Percentiles rank a stretch among this genome's conserved stretches.
Evolutionary conservation across 306 rosid genomes (phyloP).

Genomic region (Canavalia ensiformis): DNA sequence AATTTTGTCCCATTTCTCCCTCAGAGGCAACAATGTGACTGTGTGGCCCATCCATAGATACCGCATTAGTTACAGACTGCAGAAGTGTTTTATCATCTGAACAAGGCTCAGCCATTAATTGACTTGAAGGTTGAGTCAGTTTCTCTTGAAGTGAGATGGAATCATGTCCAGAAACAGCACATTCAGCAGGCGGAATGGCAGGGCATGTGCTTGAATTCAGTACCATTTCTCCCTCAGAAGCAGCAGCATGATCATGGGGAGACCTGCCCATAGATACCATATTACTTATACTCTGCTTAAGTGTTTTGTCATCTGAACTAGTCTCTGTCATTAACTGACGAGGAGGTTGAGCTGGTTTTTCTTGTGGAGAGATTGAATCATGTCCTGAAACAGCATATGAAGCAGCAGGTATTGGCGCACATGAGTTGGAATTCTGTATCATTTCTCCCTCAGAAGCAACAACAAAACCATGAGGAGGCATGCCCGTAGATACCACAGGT

Average conservation of each 20-base stretch:
- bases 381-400: slow-evolving; percentile 42
- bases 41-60: slow-evolving; percentile 51
- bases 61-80: slow-evolving; percentile 38
- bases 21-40: slow-evolving; percentile 51
- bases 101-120: slow-evolving; percentile 50
- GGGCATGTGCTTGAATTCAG: slow-evolving; percentile 49
- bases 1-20: slow-evolving; percentile 50
- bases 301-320: slow-evolving; percentile 52
- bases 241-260: slow-evolving; percentile 45
- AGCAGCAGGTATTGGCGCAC: slow-evolving; percentile 45
- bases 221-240: slow-evolving; percentile 57
- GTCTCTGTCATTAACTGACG: slow-evolving; percentile 54
- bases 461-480: slow-evolving; percentile 48
- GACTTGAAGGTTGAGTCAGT: slow-evolving; percentile 51
- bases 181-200: slow-evolving; percentile 49
- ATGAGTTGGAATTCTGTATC: slow-evolving; percentile 51
- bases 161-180: slow-evolving; percentile 48
- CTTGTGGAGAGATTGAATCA: slow-evolving; percentile 50
- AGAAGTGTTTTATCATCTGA: slow-evolving; percentile 53
- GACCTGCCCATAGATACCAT: slow-evolving; percentile 50
- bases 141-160: slow-evolving; percentile 46
- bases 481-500: slow-evolving; percentile 54
- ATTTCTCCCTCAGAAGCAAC: slow-evolving; percentile 60
- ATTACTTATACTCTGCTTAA: slow-evolving; percentile 44
- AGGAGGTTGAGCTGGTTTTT: slow-evolving; percentile 49